Evolutionary conservation across 176 grass and related monocot species (phyloP).

Genomic region (Bothriochloa decipiens): DNA sequence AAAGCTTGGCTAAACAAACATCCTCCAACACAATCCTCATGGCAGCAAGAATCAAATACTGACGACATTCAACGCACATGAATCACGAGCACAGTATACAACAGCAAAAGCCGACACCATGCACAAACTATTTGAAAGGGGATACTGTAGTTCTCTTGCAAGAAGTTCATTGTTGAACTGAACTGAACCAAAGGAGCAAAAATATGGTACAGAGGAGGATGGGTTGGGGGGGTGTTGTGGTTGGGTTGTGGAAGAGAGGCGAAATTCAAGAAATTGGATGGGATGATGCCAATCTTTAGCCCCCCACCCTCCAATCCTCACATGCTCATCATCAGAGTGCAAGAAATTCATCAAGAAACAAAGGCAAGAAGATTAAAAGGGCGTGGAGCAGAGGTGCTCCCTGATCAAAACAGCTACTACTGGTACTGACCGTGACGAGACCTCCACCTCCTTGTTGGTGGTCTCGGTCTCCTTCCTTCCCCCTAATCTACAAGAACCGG

Average conservation of each 20-base stretch:
- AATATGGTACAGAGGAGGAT: slow-evolving; percentile 58
- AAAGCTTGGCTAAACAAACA: slow-evolving; percentile 14
- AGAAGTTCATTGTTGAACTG: slow-evolving; percentile 46
- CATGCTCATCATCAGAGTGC: slow-evolving; percentile 43
- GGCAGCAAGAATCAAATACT: slow-evolving; percentile 18
- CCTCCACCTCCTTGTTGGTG: slow-evolving; percentile 10
- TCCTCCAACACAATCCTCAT: not conserved
- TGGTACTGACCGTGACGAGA: slow-evolving; percentile 44
- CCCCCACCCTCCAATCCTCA: slow-evolving; percentile 15
- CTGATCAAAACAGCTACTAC: slow-evolving; percentile 46
- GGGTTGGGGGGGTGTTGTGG: not conserved
- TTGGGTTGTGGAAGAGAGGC: too few species aligned
- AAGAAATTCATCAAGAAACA: slow-evolving; percentile 30
- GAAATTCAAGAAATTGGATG: not conserved
- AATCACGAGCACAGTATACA: not conserved
- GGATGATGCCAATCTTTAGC: not conserved
- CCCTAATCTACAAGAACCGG: slow-evolving; percentile 49
- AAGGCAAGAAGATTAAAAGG: slow-evolving; percentile 23
- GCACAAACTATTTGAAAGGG: not conserved
- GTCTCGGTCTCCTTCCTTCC: slow-evolving; percentile 8
- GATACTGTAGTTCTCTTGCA: slow-evolving; percentile 15
- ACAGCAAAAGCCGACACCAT: not conserved
- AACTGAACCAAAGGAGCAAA: slow-evolving; percentile 49
- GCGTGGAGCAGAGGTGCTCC: slow-evolving; percentile 17
- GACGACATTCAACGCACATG: not conserved